Percentiles rank a stretch among this genome's conserved stretches.
Evolutionary conservation across 208 protist species (phyloP).

Genomic region (Wallacemonas rigidus): DNA sequence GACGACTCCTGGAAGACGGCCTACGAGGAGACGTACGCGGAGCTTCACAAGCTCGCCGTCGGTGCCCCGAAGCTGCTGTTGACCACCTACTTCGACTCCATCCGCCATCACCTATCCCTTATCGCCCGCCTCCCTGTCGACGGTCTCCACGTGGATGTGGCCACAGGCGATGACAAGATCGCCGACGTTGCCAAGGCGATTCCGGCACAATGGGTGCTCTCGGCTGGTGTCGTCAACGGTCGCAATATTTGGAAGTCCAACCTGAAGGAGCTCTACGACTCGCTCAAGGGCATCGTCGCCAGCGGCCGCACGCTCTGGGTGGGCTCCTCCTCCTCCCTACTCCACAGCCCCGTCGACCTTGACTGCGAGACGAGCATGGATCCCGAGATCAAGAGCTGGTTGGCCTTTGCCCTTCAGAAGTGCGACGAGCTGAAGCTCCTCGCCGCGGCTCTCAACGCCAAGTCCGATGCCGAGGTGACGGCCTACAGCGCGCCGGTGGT

Average conservation of each 20-base stretch:
- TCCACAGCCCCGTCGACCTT: constrained; percentile 78
- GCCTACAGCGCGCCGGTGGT: constrained; percentile 41
- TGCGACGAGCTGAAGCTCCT: constrained; percentile 72
- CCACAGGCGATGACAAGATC: constrained; percentile 35
- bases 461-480: constrained; percentile 28
- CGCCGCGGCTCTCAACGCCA: constrained; percentile 30
- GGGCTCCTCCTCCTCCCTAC: constrained; percentile 78
- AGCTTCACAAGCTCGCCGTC: constrained; percentile 24
- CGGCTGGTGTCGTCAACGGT: constrained; percentile 82
- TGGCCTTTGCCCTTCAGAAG: constrained; percentile 87
- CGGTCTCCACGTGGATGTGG: constrained; percentile 82
- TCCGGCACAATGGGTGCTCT: constrained; percentile 58
- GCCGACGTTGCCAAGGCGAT: constrained; percentile 39
- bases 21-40: constrained; percentile 34
- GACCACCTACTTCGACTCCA: constrained; percentile 85
- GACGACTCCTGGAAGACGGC: constrained; percentile 34
- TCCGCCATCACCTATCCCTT: constrained; percentile 52
- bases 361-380: constrained; percentile 55
- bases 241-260: constrained; percentile 84
- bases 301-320: constrained; percentile 55
- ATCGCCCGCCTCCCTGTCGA: constrained; percentile 53
- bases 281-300: constrained; percentile 30
- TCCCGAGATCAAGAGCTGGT: constrained; percentile 56
- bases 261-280: constrained; percentile 30
- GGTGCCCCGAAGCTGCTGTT: constrained; percentile 49